These are phyloP conservation scores for Erythrophleum fordii DNA, from an alignment of 306 rosid species.

Conservation along the genomic window DNA sequence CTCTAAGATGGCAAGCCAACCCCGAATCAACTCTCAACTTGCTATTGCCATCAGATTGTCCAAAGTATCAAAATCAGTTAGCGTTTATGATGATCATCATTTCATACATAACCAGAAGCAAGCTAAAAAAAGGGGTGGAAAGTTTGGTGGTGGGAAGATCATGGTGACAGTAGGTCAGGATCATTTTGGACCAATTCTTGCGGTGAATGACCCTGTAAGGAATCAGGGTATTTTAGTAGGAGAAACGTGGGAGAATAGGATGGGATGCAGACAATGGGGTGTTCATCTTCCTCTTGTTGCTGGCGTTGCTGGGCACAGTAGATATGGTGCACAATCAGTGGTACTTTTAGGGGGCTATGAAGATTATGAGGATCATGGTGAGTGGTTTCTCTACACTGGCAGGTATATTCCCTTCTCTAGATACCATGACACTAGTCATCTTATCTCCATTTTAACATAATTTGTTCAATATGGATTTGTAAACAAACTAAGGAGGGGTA, in stretches of 20 bases:
- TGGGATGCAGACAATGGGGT: conserved; percentile 84
- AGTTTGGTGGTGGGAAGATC: conserved; percentile 72
- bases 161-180: conserved; percentile 62
- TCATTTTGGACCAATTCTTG: conserved; percentile 71
- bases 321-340: conserved; percentile 77
- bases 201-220: conserved; percentile 62
- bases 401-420: conserved; percentile 37
- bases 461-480: too few relatives aligned
- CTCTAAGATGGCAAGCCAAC: conserved; percentile 61
- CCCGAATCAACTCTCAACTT: conserved; percentile 76
- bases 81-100: conserved; percentile 31
- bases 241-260: conserved; percentile 65
- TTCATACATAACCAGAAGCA: conserved; percentile 45
- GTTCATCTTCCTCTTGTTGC: conserved; percentile 80
- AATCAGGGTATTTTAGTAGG: conserved; percentile 74
- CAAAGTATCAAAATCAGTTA: conserved; percentile 38
- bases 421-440: too few relatives aligned
- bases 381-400: conserved; percentile 90
- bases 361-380: conserved; percentile 90
- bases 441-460: too few relatives aligned
- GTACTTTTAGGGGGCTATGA: conserved; percentile 72
- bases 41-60: conserved; percentile 75
- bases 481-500: too few relatives aligned
- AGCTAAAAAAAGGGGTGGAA: conserved; percentile 48
- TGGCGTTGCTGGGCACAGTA: conserved; percentile 80